These are phyloP conservation scores for Litchi chinensis DNA, from an alignment of 345 rosid genomes.

Conservation along the genomic window DNA sequence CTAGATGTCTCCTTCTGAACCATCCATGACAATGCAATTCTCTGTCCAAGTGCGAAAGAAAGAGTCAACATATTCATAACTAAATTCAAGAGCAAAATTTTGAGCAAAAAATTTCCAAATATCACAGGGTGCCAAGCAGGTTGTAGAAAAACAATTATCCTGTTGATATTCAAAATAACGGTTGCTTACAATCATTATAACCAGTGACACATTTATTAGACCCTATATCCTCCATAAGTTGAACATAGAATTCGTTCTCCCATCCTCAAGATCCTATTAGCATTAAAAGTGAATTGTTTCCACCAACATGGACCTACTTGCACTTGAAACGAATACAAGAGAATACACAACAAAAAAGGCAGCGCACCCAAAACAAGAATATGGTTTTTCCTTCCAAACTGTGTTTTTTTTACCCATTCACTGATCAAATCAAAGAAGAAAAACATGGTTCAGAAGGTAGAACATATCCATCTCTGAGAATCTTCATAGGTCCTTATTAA, in stretches of 20 bases:
- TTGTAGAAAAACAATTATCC: neutral
- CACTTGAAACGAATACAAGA: neutral
- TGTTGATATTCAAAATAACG: neutral
- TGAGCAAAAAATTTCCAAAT: neutral
- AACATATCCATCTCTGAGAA: neutral
- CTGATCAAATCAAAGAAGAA: no score
- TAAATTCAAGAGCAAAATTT: neutral
- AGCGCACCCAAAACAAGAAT: neutral
- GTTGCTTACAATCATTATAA: neutral
- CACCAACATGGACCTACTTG: neutral
- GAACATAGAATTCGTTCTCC: neutral
- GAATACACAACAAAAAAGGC: neutral
- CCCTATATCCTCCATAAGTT: constrained; percentile 1
- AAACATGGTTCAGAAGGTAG: neutral
- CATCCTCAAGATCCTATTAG: neutral
- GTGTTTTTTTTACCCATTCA: neutral
- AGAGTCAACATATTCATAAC: neutral
- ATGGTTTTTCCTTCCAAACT: neutral
- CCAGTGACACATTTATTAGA: neutral
- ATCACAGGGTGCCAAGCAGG: neutral
- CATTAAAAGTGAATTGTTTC: neutral
- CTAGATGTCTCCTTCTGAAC: constrained; percentile 73
- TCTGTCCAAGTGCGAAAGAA: constrained; percentile 40
- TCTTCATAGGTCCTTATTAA: neutral
- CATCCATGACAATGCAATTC: constrained; percentile 99